These are phyloP conservation scores for Hysterium pulicare DNA, from an alignment of 2,329 filamentous ascomycete species.

Conservation along the genomic window DNA sequence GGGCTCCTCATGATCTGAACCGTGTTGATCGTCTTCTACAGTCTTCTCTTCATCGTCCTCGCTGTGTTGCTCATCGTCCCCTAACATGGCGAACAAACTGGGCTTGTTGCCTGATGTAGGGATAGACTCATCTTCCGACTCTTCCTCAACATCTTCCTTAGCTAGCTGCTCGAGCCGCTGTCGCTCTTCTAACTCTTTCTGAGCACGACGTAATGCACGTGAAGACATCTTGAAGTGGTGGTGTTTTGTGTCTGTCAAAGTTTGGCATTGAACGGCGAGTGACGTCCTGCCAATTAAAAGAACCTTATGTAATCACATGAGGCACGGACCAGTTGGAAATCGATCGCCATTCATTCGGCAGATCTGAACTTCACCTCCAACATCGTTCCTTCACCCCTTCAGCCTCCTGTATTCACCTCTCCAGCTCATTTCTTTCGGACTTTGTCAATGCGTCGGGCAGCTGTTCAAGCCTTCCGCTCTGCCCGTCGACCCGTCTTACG, in stretches of 20 bases:
- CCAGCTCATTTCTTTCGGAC: slow-evolving; percentile 3
- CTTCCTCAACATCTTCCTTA: slow-evolving; percentile 35
- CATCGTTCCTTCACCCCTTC: slow-evolving; percentile 1
- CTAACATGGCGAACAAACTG: slow-evolving; percentile 48
- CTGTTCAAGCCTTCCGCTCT: slow-evolving; percentile 65
- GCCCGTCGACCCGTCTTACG: slow-evolving; percentile 63
- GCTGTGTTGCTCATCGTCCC: slow-evolving; percentile 33
- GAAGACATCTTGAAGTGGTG: slow-evolving; percentile 54
- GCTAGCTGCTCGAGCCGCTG: slow-evolving; percentile 43
- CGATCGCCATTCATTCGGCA: slow-evolving; percentile 10
- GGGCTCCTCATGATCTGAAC: slow-evolving; percentile 8
- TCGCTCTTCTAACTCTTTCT: slow-evolving; percentile 59
- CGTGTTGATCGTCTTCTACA: slow-evolving; percentile 31
- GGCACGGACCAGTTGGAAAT: too few relatives aligned
- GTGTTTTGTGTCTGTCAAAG: slow-evolving; percentile 2
- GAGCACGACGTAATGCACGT: slow-evolving; percentile 62
- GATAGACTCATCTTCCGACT: slow-evolving; percentile 37
- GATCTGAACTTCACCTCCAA: not conserved
- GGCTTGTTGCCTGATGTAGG: slow-evolving; percentile 30
- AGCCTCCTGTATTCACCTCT: slow-evolving; percentile 9
- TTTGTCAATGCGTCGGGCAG: slow-evolving; percentile 69
- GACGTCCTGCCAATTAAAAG: too few relatives aligned
- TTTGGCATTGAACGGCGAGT: not conserved
- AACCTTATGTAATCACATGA: too few relatives aligned
- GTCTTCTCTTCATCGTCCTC: slow-evolving; percentile 24